Conservation (phyloP, 306 rosid genomes). For the Acacia confusa region DNA sequence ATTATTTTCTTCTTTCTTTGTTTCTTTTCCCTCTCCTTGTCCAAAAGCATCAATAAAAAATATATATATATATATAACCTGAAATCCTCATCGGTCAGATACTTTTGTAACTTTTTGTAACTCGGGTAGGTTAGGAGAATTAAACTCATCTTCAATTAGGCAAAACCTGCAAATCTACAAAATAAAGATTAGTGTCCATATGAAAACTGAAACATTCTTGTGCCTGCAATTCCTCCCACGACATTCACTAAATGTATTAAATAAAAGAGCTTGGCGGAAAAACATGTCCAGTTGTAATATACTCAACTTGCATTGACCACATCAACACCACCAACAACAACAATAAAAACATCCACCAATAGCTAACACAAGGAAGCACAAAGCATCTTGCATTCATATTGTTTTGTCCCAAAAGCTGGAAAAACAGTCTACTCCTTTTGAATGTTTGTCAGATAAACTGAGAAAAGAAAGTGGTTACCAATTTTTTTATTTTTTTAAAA, state of each 20-base stretch:
- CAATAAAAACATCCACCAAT: neutral
- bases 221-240: neutral
- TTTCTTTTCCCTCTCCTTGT: neutral
- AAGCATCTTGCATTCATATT: constrained; percentile 8
- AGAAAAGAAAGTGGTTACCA: neutral
- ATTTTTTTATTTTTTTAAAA: neutral
- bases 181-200: constrained; percentile 28
- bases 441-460: constrained; percentile 1
- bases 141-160: constrained; percentile 74
- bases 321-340: constrained; percentile 6
- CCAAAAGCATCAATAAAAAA: constrained; percentile 27
- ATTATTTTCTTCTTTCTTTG: neutral
- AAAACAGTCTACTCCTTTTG: neutral
- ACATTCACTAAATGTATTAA: neutral
- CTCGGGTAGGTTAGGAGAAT: constrained; percentile 67
- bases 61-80: constrained; percentile 51
- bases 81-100: constrained; percentile 89
- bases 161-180: constrained; percentile 95
- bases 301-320: neutral
- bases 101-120: constrained; percentile 87
- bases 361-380: neutral
- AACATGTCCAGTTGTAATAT: constrained; percentile 8
- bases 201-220: constrained; percentile 6
- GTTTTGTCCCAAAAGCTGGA: neutral
- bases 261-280: neutral